A percentile compares a stretch with the other conserved stretches of the same genome.
Conservation (phyloP, 768 basidiomycete species). For the Pisolithus orientalis region DNA sequence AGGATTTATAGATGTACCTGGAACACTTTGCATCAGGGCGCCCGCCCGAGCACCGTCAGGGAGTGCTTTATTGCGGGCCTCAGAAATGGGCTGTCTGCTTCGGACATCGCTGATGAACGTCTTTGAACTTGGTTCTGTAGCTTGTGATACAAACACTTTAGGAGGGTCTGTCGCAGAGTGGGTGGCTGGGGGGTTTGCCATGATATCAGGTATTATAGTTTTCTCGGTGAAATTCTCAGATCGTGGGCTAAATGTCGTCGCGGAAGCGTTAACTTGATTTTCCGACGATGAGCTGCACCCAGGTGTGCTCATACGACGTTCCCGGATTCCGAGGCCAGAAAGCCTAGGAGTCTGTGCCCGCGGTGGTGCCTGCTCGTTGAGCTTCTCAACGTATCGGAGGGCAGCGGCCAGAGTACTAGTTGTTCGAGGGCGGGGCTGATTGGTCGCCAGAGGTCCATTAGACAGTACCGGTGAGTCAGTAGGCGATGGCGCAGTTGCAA, state of each 20-base stretch:
- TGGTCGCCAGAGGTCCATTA: neutral
- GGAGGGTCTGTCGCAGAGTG: neutral
- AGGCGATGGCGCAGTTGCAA: neutral
- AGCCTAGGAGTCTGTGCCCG: slow-evolving; percentile 24
- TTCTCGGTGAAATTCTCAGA: slow-evolving; percentile 17
- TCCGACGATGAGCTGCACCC: slow-evolving; percentile 12
- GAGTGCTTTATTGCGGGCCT: slow-evolving; percentile 17
- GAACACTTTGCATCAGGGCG: slow-evolving; percentile 10
- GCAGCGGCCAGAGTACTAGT: slow-evolving; percentile 31
- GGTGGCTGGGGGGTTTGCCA: slow-evolving; percentile 1
- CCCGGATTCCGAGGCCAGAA: slow-evolving; percentile 28
- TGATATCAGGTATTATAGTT: slow-evolving; percentile 3
- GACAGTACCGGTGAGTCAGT: neutral
- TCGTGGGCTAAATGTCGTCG: slow-evolving; percentile 8
- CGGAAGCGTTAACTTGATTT: slow-evolving; percentile 11
- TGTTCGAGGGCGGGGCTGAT: slow-evolving; percentile 22
- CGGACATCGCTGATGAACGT: slow-evolving; percentile 11
- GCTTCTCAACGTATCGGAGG: slow-evolving; percentile 31
- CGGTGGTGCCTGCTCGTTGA: slow-evolving; percentile 32
- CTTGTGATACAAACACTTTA: neutral
- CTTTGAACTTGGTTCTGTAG: slow-evolving; percentile 13
- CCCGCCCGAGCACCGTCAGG: slow-evolving; percentile 13
- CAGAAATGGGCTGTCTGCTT: slow-evolving; percentile 9
- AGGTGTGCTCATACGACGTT: slow-evolving; percentile 48
- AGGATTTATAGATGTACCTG: slow-evolving; percentile 11